Evolutionary conservation across 2,329 filamentous ascomycete genomes (phyloP).

Genomic region (Aspergillus sp.): DNA sequence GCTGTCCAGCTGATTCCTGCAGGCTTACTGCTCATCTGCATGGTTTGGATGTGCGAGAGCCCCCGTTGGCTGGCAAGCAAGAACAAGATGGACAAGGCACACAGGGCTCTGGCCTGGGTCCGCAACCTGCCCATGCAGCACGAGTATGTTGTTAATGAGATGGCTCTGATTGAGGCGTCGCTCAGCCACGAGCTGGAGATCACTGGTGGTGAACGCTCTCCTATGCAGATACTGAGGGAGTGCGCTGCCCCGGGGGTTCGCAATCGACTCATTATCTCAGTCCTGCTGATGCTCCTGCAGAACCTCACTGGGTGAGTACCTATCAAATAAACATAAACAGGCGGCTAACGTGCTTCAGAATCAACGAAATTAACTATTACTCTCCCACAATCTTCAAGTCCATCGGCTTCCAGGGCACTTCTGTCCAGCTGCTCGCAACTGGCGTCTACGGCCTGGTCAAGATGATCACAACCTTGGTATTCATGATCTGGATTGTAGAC

Average conservation of each 20-base stretch:
- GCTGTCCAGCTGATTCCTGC: constrained; percentile 34
- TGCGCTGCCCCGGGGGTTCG: no score
- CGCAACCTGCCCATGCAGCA: constrained; percentile 39
- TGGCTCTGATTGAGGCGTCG: constrained; percentile 38
- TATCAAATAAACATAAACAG: no score
- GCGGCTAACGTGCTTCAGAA: constrained; percentile 49
- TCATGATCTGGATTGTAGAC: background rate
- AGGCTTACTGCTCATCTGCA: constrained; percentile 47
- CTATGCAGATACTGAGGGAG: no score
- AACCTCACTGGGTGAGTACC: constrained; percentile 51
- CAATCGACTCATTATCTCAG: no score
- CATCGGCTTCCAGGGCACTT: background rate
- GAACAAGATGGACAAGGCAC: constrained; percentile 66
- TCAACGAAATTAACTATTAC: constrained; percentile 82
- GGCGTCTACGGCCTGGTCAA: background rate
- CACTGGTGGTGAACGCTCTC: no score
- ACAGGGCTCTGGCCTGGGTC: constrained; percentile 51
- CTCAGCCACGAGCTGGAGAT: no score
- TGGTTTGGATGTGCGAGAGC: constrained; percentile 62
- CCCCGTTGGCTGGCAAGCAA: constrained; percentile 68
- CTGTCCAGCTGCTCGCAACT: background rate
- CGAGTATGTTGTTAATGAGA: constrained; percentile 71
- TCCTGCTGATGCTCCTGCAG: constrained; percentile 54
- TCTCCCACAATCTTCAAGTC: constrained; percentile 63
- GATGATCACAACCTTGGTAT: background rate